Evolutionary conservation across 2,329 filamentous ascomycete species (phyloP).

Genomic region (Colletotrichum phormii): DNA sequence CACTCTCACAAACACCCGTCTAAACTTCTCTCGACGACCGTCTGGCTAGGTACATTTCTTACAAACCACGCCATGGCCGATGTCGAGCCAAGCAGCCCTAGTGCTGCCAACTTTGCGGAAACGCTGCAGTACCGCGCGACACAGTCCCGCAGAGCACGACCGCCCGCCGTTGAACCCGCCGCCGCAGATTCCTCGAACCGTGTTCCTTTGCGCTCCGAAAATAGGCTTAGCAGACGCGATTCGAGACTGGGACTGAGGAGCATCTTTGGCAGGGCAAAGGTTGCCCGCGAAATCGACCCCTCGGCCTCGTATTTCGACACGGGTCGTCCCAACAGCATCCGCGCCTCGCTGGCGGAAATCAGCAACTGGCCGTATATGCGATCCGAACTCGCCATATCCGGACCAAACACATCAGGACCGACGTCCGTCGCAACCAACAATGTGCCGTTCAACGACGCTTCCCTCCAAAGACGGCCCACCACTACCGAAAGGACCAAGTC

Average conservation of each 20-base stretch:
- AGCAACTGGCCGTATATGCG: conserved; percentile 54
- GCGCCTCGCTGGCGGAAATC: conserved; percentile 59
- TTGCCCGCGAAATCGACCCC: conserved; percentile 48
- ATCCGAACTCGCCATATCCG: conserved; percentile 30
- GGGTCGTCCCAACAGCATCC: conserved; percentile 52
- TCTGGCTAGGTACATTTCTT: conserved; percentile 1
- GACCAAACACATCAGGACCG: conserved; percentile 4
- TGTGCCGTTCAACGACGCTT: conserved; percentile 27
- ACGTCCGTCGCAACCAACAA: conserved; percentile 21
- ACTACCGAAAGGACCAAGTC: conserved; percentile 26
- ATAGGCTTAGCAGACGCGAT: conserved; percentile 59
- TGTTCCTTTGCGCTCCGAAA: conserved; percentile 53
- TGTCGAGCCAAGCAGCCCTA: conserved; percentile 33
- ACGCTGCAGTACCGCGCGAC: conserved; percentile 45
- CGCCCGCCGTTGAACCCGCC: conserved; percentile 49
- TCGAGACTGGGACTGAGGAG: conserved; percentile 63
- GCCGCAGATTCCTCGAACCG: conserved; percentile 48
- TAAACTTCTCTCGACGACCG: conserved; percentile 1
- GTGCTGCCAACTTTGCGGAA: conserved; percentile 38
- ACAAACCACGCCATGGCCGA: conserved; percentile 31
- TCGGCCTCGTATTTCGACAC: conserved; percentile 44
- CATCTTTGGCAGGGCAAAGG: conserved; percentile 62
- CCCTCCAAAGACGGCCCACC: conserved; percentile 20
- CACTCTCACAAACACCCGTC: background rate
- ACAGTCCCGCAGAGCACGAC: conserved; percentile 50